Percentiles rank a stretch among this genome's conserved stretches.
These are phyloP conservation scores for Carex myosuroides DNA, from an alignment of 176 grass and related monocot species.

Conservation along the genomic window DNA sequence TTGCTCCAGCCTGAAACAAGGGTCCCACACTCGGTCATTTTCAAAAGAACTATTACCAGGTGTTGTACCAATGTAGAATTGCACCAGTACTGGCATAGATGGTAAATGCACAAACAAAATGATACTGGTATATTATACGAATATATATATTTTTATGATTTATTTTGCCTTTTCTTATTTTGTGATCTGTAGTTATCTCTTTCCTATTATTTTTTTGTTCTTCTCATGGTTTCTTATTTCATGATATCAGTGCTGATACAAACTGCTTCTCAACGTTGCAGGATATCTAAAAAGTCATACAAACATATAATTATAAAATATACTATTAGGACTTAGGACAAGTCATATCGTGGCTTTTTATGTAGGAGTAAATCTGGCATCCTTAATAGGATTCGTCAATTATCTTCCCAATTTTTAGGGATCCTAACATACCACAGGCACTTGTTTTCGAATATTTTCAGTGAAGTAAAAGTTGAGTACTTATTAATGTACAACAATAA, in stretches of 20 bases:
- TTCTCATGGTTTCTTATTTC: not conserved
- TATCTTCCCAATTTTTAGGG: not conserved
- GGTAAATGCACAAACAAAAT: not conserved
- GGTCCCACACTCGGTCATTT: not conserved
- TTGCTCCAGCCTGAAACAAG: slow-evolving; percentile 67
- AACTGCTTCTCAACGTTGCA: not conserved
- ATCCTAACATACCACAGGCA: not conserved
- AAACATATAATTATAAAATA: not conserved
- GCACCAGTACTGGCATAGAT: not conserved
- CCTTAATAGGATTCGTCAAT: not conserved
- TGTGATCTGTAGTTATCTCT: not conserved
- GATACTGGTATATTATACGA: not conserved
- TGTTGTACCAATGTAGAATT: not conserved
- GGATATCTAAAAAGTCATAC: not conserved
- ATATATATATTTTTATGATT: not conserved
- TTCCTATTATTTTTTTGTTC: not conserved
- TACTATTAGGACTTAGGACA: not conserved
- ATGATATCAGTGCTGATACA: not conserved
- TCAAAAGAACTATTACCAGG: not conserved
- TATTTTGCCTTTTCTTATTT: not conserved
- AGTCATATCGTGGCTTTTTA: not conserved
- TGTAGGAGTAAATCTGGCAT: not conserved
- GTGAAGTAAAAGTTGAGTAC: not conserved
- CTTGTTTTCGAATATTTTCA: not conserved
- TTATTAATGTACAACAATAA: not conserved